These are phyloP conservation scores for Pyrenophora seminiperda DNA, from an alignment of 2,329 filamentous ascomycete species.

Conservation along the genomic window DNA sequence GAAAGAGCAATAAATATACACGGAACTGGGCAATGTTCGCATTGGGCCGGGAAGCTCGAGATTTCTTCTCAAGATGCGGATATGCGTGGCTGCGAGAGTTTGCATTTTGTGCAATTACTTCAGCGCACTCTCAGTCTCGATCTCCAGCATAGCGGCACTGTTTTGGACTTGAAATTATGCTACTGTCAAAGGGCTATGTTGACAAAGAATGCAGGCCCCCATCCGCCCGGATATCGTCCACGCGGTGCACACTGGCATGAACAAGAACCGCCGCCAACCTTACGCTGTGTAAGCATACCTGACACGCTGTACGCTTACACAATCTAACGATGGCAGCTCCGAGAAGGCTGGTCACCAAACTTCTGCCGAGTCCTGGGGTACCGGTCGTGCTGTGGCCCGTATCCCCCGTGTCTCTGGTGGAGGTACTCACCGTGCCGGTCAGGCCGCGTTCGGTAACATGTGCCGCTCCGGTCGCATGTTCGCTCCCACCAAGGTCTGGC, in stretches of 20 bases:
- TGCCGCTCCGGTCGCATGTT: slow-evolving; percentile 99
- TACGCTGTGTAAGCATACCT: slow-evolving; percentile 79
- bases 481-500: slow-evolving; percentile 99
- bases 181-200: slow-evolving; percentile 4
- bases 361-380: slow-evolving; percentile 99
- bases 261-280: slow-evolving; percentile 99
- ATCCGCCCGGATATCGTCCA: slow-evolving; percentile 99
- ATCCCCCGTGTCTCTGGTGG: slow-evolving; percentile 99
- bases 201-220: slow-evolving; percentile 60
- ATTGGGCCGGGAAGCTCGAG: slow-evolving; percentile 1
- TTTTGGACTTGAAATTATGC: too few species aligned
- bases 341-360: slow-evolving; percentile 99
- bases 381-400: slow-evolving; percentile 97
- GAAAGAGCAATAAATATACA: neutral
- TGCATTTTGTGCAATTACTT: neutral
- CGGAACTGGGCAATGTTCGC: neutral
- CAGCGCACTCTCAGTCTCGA: slow-evolving; percentile 3
- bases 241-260: slow-evolving; percentile 98
- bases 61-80: slow-evolving; percentile 3
- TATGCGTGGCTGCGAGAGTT: slow-evolving; percentile 6
- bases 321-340: slow-evolving; percentile 47
- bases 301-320: slow-evolving; percentile 1
- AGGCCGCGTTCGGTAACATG: slow-evolving; percentile 99
- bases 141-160: too few species aligned
- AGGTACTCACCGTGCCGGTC: slow-evolving; percentile 99